A percentile compares a stretch with the other conserved stretches of the same genome.
Conservation (phyloP, 2,329 filamentous ascomycete genomes). For the Fusarium compactum region DNA sequence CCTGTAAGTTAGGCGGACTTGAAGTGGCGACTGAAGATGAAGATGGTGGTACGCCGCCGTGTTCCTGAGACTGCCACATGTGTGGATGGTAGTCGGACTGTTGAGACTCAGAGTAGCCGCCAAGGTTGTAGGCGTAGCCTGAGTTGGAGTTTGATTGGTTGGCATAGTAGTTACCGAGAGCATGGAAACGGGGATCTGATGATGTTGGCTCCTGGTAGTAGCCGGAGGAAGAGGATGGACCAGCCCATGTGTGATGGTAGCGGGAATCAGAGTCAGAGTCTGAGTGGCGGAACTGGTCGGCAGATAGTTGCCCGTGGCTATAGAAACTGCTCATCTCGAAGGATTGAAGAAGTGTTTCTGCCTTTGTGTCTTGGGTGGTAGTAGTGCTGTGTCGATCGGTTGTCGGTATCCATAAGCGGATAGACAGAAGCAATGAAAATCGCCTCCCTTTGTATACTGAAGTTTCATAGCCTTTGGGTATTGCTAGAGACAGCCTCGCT, state of each 20-base stretch:
- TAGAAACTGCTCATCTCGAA: conserved; percentile 35
- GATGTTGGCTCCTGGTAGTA: conserved; percentile 32
- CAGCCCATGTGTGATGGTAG: conserved; percentile 31
- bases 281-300: conserved; percentile 38
- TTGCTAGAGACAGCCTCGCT: not conserved
- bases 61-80: conserved; percentile 37
- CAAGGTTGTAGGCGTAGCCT: conserved; percentile 25
- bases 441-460: conserved; percentile 10
- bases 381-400: conserved; percentile 41
- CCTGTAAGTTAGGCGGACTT: conserved; percentile 38
- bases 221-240: conserved; percentile 19
- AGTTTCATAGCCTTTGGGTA: conserved; percentile 8
- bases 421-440: conserved; percentile 39
- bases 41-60: conserved; percentile 31
- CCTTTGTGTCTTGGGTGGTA: conserved; percentile 23
- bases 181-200: conserved; percentile 37
- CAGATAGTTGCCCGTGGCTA: conserved; percentile 30
- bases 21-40: conserved; percentile 41
- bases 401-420: conserved; percentile 42
- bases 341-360: conserved; percentile 11
- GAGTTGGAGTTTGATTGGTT: conserved; percentile 36
- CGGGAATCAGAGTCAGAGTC: conserved; percentile 36
- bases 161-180: conserved; percentile 30
- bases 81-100: conserved; percentile 35
- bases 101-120: conserved; percentile 29